Conservation (phyloP, 2,329 filamentous ascomycete genomes). For the Microsporum audouinii region DNA sequence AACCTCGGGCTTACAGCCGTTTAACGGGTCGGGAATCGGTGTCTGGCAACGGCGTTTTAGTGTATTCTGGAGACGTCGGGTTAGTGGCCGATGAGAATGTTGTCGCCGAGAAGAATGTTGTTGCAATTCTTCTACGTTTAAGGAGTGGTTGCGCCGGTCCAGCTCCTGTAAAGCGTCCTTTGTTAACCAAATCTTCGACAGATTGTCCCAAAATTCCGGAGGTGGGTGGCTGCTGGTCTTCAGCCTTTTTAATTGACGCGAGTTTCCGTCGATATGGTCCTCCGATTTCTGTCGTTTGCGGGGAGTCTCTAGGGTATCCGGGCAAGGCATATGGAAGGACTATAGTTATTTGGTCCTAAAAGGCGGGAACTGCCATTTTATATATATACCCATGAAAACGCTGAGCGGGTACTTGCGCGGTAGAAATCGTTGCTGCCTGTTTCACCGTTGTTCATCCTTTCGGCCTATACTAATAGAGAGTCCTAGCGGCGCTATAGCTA, state of each 20-base stretch:
- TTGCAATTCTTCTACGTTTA: background rate
- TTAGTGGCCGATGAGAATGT: conserved; percentile 4
- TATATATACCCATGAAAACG: no score
- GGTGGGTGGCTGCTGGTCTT: conserved; percentile 2
- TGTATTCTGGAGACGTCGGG: conserved; percentile 7
- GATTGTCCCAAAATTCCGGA: conserved; percentile 17
- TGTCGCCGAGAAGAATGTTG: background rate
- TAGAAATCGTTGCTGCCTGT: no score
- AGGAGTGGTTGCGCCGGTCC: conserved; percentile 14
- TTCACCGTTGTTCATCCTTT: no score
- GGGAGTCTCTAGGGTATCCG: no score
- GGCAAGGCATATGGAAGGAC: no score
- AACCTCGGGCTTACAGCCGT: background rate
- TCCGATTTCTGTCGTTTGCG: background rate
- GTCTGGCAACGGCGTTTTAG: conserved; percentile 6
- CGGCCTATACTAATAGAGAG: no score
- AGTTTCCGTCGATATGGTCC: background rate
- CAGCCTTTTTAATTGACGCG: conserved; percentile 8
- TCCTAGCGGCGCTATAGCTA: no score
- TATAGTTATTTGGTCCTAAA: no score
- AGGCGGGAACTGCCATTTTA: no score
- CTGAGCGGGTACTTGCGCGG: no score
- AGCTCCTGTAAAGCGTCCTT: conserved; percentile 16
- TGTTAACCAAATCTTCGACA: conserved; percentile 19
- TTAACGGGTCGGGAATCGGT: background rate